Evolutionary conservation across 192 early-diverging fungal genomes (phyloP).

Genomic region (Backusella tarrabulga): DNA sequence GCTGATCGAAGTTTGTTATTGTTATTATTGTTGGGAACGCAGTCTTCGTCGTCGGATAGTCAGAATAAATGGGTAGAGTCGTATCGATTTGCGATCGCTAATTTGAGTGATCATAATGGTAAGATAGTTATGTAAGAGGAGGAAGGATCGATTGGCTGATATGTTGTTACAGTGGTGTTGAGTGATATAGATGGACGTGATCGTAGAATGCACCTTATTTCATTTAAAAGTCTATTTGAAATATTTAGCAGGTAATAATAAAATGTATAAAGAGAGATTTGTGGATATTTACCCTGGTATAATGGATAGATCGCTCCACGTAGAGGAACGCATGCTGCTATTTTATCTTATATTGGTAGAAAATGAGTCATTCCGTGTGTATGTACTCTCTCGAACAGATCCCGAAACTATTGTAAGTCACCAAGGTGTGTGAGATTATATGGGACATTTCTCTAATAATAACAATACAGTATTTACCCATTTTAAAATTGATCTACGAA

Average conservation of each 20-base stretch:
- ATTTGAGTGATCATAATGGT: constrained; percentile 29
- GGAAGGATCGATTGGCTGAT: too few species aligned
- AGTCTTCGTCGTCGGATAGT: neutral
- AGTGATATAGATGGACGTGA: constrained; percentile 16
- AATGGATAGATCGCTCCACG: constrained; percentile 31
- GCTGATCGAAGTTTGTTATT: constrained; percentile 62
- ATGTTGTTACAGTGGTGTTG: neutral
- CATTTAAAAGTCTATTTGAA: constrained; percentile 32
- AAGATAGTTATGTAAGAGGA: neutral
- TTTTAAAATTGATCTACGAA: constrained; percentile 68
- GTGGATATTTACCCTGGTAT: neutral
- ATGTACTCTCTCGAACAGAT: constrained; percentile 71
- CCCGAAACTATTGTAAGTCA: constrained; percentile 68
- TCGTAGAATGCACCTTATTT: constrained; percentile 24
- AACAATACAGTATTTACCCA: constrained; percentile 50
- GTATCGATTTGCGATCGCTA: constrained; percentile 25
- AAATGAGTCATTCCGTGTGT: constrained; percentile 66
- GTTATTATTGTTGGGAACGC: constrained; percentile 50
- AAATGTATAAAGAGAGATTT: neutral
- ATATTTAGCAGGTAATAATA: constrained; percentile 32
- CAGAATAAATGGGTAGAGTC: constrained; percentile 11
- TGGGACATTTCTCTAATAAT: constrained; percentile 11
- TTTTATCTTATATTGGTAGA: constrained; percentile 65
- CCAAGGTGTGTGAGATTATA: neutral
- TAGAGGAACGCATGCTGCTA: constrained; percentile 64